Percentiles rank a stretch among this genome's conserved stretches.
Conservation (phyloP, 202 grass and related monocot genomes). For the Panicum virgatum region DNA sequence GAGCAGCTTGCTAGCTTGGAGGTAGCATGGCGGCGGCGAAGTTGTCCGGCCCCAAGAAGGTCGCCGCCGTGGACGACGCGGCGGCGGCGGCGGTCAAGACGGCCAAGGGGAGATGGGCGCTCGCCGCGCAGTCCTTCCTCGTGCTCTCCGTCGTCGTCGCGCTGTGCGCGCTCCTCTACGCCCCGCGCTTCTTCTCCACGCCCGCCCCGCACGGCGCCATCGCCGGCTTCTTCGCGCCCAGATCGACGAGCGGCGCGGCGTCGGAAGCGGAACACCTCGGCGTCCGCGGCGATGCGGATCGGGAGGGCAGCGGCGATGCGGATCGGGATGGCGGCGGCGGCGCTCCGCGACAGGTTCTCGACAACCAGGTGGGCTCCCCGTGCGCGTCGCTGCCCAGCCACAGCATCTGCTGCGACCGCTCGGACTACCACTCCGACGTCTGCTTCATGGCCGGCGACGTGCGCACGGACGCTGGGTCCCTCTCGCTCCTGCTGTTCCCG, state of each 20-base stretch:
- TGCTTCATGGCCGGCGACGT: conserved; percentile 83
- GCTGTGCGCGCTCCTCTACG: conserved; percentile 42
- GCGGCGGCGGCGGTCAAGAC: background rate
- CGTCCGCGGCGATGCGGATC: too few relatives aligned
- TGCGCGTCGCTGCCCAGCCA: conserved; percentile 30
- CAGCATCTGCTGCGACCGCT: conserved; percentile 67
- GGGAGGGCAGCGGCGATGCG: background rate
- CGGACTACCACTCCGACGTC: conserved; percentile 55
- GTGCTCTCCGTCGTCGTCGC: conserved; percentile 34
- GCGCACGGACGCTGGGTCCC: conserved; percentile 53
- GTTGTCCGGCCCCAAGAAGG: too few relatives aligned
- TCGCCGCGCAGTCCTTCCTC: conserved; percentile 14
- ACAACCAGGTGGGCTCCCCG: conserved; percentile 49
- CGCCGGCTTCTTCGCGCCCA: conserved; percentile 19
- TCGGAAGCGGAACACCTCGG: background rate
- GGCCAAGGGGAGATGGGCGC: background rate
- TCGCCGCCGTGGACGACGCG: background rate
- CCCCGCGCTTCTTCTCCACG: conserved; percentile 14
- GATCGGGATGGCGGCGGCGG: too few relatives aligned
- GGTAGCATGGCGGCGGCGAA: conserved; percentile 1
- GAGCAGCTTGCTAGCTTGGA: background rate
- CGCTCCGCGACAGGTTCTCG: background rate
- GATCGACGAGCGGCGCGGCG: background rate
- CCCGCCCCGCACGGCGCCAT: background rate
- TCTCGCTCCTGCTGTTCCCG: conserved; percentile 48